Base-by-base conservation (phyloP, 2,329 filamentous ascomycete genomes). In the Escovopsis weberi region DNA sequence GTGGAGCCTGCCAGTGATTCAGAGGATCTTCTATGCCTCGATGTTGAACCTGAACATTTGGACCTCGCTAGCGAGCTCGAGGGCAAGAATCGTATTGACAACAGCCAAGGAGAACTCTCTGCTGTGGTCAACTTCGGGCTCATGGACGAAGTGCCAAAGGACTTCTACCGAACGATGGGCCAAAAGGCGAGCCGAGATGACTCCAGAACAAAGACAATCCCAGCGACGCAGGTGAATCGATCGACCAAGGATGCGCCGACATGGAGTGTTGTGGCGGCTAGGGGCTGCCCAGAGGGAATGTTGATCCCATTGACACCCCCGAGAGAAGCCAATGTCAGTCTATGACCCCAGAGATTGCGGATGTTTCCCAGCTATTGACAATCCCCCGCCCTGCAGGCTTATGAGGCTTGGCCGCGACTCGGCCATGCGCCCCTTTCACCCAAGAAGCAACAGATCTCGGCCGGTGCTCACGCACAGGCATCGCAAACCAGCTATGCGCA, bases 91-190 rank as follows among this genome's bases (percentile, higher is more conserved):
- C 28, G 10, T 23, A 23, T 3, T 23, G 28, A 30, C 8, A 36
- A 36, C 4, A 15, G 8, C 12, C 10, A 30, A 6, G 19, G 15
- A 12, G 7, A 32, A 33, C 26, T 35, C 5, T 18, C 37, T 18
- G 18, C 19, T 12, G 10, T 41, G 9, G 38, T 45, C n/a, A 12
- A 37, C 4, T 52, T 55, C 30, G 37, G 45, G 12, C 48, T 49
- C 26, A 19, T 10, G 11, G 39, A 39, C 2, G 45, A 46, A 4
- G 38, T 26, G 2, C 34, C 38, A 11, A 55, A 39, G 28, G 34
- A 43, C 4, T 9, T 51, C 4, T 49, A 43, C 23, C 30, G 41
- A 12, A 55, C 51, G 4, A 55, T 58, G 54, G 39, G 39, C 7
- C 55, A 58, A 36, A 40, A 47, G 30, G 46, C 37, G 6, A 39